Base-by-base conservation (phyloP, 2,329 filamentous ascomycete species). In the Sporothrix dimorphospora region DNA sequence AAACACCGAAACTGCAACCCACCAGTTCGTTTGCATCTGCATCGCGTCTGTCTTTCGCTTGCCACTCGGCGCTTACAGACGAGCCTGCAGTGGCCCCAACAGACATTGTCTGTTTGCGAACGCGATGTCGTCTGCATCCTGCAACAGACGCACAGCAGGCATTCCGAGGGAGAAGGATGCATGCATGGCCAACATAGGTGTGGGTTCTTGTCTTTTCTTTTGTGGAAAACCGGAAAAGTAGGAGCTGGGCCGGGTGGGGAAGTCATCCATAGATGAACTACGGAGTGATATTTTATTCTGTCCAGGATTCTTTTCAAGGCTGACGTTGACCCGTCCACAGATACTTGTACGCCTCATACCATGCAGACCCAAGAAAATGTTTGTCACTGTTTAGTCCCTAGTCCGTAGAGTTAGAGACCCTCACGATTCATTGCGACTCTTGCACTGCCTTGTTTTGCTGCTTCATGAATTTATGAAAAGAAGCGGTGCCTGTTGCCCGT, bases 31-130 rank as follows among this genome's bases (percentile, higher is more conserved):
- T 8, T 69, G 21, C 61, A 42, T 51, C 34, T 19, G 38, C 27
- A 40, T 12, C 14, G 5, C 12, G 30, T 34, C 30, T 9, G 27
- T 63, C 59, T 38, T 38, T 42, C 21, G 59, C n/a, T 42, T 45
- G n/a, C 12, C 45, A 30, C 57, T 6, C 69, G 69, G 69, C 69
- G 69, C 69, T 71, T 71, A 71, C 42, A 70, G 69, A 63, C 55
- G 24, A 34, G 11, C n/a, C 11, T 42, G n/a, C 66, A 19, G 55
- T 40, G 49, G 49, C 24, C 1, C 49, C 49, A 69, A 40, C 66
- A 69, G 30, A 42, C 38, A 16, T 8, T 2, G n/a, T 27, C 21
- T 34, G n/a, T 38, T 69, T 27, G 11, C 51, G n/a, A 45, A 38
- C 53, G 40, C 51, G 51, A 59, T 59, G 40, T 40, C 9, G 34